These are phyloP conservation scores for Pseudocercospora cruenta DNA, from an alignment of 2,329 filamentous ascomycete genomes.

Conservation along the genomic window DNA sequence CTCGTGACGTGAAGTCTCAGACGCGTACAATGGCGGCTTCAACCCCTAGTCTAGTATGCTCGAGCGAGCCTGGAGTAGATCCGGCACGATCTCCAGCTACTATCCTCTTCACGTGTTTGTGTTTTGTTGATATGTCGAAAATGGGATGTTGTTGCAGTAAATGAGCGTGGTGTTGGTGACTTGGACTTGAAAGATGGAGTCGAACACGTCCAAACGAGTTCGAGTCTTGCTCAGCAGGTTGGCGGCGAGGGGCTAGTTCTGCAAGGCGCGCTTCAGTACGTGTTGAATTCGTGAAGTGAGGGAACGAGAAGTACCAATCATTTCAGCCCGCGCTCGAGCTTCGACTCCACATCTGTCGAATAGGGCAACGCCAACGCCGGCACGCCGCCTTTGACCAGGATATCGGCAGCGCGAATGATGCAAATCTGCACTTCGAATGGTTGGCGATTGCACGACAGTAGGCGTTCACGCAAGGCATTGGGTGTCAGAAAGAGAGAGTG, in stretches of 20 bases:
- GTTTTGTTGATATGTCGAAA: not conserved
- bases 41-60: slow-evolving; percentile 5
- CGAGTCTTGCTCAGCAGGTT: not conserved
- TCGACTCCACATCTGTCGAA: slow-evolving; percentile 4
- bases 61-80: slow-evolving; percentile 10
- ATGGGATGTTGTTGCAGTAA: not conserved
- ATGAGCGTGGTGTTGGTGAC: not conserved
- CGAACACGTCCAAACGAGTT: not conserved
- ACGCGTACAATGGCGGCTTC: not conserved
- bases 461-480: slow-evolving; percentile 2
- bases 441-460: not conserved
- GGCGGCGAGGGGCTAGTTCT: not conserved
- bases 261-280: slow-evolving; percentile 23
- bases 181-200: not conserved
- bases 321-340: not conserved
- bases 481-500: not conserved
- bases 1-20: slow-evolving; percentile 1
- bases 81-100: slow-evolving; percentile 11
- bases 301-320: slow-evolving; percentile 3
- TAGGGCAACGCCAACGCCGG: not conserved
- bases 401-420: slow-evolving; percentile 37
- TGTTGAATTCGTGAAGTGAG: slow-evolving; percentile 25
- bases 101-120: not conserved
- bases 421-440: not conserved
- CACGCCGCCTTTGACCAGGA: slow-evolving; percentile 51